Percentiles rank a stretch among this genome's conserved stretches.
Evolutionary conservation across 257 asterid genomes (phyloP).

Genomic region (Nicotiana paniculata): DNA sequence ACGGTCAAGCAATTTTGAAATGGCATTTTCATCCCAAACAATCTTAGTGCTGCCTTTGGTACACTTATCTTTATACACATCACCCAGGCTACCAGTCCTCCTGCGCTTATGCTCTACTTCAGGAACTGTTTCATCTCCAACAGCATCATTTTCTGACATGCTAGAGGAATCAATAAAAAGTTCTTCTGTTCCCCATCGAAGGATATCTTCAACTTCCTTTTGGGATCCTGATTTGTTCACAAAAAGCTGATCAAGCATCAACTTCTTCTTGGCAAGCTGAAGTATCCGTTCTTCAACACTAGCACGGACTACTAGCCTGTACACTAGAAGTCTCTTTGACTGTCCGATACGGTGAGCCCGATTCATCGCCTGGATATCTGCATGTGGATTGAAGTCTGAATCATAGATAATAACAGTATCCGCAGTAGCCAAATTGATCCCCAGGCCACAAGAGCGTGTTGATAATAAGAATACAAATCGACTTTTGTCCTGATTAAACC

Average conservation of each 20-base stretch:
- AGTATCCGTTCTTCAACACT: conserved; percentile 98
- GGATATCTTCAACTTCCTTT: conserved; percentile 92
- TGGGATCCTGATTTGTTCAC: conserved; percentile 91
- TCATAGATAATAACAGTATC: conserved; percentile 95
- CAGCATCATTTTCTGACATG: conserved; percentile 41
- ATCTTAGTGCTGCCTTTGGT: conserved; percentile 70
- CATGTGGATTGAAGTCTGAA: conserved; percentile 98
- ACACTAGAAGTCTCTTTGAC: conserved; percentile 85
- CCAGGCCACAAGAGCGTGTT: conserved; percentile 98
- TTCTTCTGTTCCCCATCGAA: conserved; percentile 98
- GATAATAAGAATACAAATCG: conserved; percentile 91
- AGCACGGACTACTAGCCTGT: conserved; percentile 97
- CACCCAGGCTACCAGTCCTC: conserved; percentile 93
- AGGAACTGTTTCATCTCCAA: conserved; percentile 47
- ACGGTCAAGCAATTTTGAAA: conserved; percentile 85
- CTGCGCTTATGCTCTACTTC: conserved; percentile 64
- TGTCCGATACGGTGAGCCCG: conserved; percentile 98
- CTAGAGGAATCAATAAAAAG: conserved; percentile 70
- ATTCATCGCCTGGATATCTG: conserved; percentile 99
- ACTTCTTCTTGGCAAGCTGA: conserved; percentile 95
- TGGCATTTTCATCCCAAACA: conserved; percentile 85
- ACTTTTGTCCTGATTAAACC: conserved; percentile 91
- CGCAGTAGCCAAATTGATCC: conserved; percentile 98
- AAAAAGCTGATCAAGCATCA: conserved; percentile 97
- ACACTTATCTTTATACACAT: conserved; percentile 87